phyloP scores from a whole-genome alignment of 495 filamentous ascomycete species.

The Daldinia vernicosa region DNA sequence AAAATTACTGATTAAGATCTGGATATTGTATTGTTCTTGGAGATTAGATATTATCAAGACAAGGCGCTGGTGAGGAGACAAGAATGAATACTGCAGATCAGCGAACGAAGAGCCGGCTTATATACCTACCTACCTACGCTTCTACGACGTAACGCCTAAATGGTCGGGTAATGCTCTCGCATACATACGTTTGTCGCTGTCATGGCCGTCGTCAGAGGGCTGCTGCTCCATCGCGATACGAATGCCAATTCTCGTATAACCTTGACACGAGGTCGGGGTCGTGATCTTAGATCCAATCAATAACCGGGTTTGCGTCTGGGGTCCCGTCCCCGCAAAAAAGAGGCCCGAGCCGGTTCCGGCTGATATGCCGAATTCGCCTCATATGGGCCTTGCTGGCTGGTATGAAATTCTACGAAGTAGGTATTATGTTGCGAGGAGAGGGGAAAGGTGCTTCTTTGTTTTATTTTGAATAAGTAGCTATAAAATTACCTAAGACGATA shows the following conservation, averaged over 20 bases:
- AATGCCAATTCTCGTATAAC: conserved; percentile 42
- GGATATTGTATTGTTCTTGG: background rate
- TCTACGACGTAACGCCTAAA: conserved; percentile 1
- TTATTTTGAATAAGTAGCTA: background rate
- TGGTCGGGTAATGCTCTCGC: conserved; percentile 3
- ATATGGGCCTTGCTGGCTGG: background rate
- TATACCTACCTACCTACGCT: background rate
- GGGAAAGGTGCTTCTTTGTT: background rate
- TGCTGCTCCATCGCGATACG: conserved; percentile 33
- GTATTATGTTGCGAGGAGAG: background rate
- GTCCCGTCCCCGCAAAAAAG: conserved; percentile 20
- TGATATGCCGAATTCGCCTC: background rate
- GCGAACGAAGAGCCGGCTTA: background rate
- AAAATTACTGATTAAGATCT: conserved; percentile 8
- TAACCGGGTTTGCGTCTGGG: conserved; percentile 9
- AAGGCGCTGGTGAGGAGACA: background rate
- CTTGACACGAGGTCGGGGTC: conserved; percentile 43
- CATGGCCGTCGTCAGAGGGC: conserved; percentile 4
- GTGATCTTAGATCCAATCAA: conserved; percentile 15
- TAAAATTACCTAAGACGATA: background rate
- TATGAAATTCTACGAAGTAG: background rate
- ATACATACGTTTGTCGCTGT: conserved; percentile 14
- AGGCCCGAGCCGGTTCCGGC: conserved; percentile 2
- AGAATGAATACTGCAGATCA: background rate
- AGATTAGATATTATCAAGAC: background rate